phyloP scores from a whole-genome alignment of 2,329 filamentous ascomycete species.

The Monilinia polystroma region DNA sequence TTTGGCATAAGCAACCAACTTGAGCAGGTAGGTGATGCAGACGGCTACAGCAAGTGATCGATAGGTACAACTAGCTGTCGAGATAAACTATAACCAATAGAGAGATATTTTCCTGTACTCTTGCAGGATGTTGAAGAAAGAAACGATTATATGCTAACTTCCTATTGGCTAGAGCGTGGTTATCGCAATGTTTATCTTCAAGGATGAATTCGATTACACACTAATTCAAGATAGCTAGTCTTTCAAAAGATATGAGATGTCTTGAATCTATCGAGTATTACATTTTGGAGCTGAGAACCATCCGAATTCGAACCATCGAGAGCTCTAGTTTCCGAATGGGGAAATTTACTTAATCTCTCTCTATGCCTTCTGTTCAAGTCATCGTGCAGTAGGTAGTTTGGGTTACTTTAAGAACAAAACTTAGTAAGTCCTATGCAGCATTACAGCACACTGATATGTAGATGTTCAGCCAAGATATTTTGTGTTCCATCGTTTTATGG shows the following conservation, averaged over 20 bases:
- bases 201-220: conserved; percentile 12
- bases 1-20: no score
- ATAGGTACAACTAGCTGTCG: background rate
- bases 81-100: conserved; percentile 5
- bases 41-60: background rate
- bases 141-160: background rate
- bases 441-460: background rate
- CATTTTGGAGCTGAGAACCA: no score
- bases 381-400: no score
- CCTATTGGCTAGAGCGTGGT: background rate
- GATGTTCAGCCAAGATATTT: background rate
- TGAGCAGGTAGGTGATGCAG: background rate
- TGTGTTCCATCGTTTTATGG: no score
- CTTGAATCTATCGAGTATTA: no score
- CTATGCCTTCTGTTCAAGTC: no score
- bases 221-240: conserved; percentile 1
- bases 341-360: no score
- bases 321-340: no score
- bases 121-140: background rate
- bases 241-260: background rate
- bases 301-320: no score
- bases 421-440: no score
- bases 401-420: no score
- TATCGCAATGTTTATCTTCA: conserved; percentile 19
- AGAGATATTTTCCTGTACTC: no score